Evolutionary conservation across 108 stramenopile species (phyloP).

Genomic region (Nitzschia putrida): DNA sequence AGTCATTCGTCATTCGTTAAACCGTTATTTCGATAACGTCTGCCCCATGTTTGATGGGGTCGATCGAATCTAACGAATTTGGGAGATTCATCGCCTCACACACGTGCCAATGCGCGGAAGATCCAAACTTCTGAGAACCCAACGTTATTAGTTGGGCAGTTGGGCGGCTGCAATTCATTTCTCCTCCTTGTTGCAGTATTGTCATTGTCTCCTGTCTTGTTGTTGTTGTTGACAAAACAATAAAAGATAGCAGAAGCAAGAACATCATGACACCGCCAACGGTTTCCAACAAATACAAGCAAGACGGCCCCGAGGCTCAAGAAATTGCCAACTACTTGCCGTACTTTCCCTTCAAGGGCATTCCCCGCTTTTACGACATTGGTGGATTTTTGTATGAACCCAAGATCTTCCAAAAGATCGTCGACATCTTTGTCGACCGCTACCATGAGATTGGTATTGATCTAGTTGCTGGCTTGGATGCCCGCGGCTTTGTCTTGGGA

Average conservation of each 20-base stretch:
- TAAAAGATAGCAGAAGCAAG: background rate
- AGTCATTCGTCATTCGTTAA: no score
- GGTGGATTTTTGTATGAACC: slow-evolving; percentile 93
- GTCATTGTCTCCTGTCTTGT: no score
- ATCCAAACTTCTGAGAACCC: no score
- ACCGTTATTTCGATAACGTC: no score
- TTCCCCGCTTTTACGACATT: slow-evolving; percentile 97
- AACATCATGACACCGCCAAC: background rate
- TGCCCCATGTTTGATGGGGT: no score
- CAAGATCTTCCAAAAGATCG: slow-evolving; percentile 84
- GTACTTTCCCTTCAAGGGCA: slow-evolving; percentile 99
- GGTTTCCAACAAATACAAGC: slow-evolving; percentile 53
- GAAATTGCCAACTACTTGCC: slow-evolving; percentile 93
- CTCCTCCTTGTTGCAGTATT: no score
- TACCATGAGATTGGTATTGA: slow-evolving; percentile 85
- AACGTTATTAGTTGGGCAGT: no score
- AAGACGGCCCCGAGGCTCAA: slow-evolving; percentile 80
- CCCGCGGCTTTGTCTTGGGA: slow-evolving; percentile 95
- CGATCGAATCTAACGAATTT: no score
- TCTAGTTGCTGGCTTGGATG: slow-evolving; percentile 90
- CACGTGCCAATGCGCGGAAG: no score
- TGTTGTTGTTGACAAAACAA: no score
- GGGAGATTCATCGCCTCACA: no score
- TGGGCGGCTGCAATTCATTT: no score
- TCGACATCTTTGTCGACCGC: slow-evolving; percentile 83